These are phyloP conservation scores for Aspergillus clavatus DNA, from an alignment of 2,329 filamentous ascomycete genomes.

Conservation along the genomic window DNA sequence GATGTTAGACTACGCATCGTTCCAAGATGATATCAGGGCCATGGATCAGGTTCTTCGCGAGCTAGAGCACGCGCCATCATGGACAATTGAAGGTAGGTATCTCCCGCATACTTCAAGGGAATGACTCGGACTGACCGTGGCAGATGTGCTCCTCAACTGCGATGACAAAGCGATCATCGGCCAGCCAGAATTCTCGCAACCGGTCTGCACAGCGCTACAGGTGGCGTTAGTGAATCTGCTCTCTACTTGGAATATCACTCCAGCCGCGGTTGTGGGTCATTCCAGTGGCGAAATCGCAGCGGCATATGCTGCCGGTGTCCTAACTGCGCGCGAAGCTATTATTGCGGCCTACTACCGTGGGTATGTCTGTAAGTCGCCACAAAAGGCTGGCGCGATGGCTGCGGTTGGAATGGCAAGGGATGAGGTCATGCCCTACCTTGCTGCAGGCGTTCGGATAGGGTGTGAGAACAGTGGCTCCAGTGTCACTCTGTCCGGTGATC, in stretches of 20 bases:
- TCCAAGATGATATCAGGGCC: conserved; percentile 13
- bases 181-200: conserved; percentile 28
- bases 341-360: conserved; percentile 21
- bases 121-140: too few species aligned
- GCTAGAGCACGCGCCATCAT: conserved; percentile 2
- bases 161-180: too few species aligned
- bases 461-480: conserved; percentile 26
- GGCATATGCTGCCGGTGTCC: conserved; percentile 28
- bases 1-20: conserved; percentile 14
- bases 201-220: conserved; percentile 32
- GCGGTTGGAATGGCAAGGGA: conserved; percentile 17
- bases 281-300: conserved; percentile 36
- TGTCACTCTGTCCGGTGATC: conserved; percentile 21
- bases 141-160: too few species aligned
- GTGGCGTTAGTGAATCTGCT: conserved; percentile 30
- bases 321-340: conserved; percentile 16
- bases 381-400: conserved; percentile 17
- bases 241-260: conserved; percentile 16
- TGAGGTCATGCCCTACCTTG: conserved; percentile 8
- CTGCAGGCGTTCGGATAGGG: conserved; percentile 17
- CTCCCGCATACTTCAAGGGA: conserved; percentile 16
- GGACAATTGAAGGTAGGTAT: conserved; percentile 6
- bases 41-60: conserved; percentile 14
- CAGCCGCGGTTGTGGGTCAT: conserved; percentile 28
- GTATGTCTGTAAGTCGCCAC: conserved; percentile 2